Evolutionary conservation across 768 basidiomycete genomes (phyloP).

Genomic region (Psilocybe azurescens): DNA sequence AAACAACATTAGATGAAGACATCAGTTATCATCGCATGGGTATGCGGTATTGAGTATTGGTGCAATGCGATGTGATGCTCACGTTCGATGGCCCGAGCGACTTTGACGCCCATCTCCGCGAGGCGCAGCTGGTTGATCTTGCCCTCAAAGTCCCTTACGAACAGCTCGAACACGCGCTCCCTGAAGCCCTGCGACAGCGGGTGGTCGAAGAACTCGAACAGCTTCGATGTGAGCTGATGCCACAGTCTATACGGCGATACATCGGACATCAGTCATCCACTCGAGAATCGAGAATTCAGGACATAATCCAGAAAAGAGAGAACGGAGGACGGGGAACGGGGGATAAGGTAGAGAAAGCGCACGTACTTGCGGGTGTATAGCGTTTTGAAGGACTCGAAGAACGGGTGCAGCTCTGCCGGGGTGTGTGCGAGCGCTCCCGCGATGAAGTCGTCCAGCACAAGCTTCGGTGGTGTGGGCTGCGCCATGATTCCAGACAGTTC

Average conservation of each 20-base stretch:
- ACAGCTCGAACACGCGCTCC: slow-evolving; percentile 89
- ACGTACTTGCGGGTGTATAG: slow-evolving; percentile 81
- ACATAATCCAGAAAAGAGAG: too few relatives aligned
- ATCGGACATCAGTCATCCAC: too few relatives aligned
- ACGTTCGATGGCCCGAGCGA: slow-evolving; percentile 87
- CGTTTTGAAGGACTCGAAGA: slow-evolving; percentile 72
- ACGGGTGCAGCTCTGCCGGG: slow-evolving; percentile 73
- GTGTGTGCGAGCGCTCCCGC: slow-evolving; percentile 70
- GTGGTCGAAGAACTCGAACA: slow-evolving; percentile 85
- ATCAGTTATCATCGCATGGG: too few relatives aligned
- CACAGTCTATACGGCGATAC: too few relatives aligned
- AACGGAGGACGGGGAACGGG: too few relatives aligned
- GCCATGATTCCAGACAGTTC: too few relatives aligned
- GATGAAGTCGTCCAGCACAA: slow-evolving; percentile 79
- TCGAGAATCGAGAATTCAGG: too few relatives aligned
- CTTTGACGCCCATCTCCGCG: slow-evolving; percentile 89
- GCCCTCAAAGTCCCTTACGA: slow-evolving; percentile 87
- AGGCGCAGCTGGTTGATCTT: slow-evolving; percentile 89
- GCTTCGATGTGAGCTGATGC: slow-evolving; percentile 91
- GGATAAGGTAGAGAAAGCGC: too few relatives aligned
- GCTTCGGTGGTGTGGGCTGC: slow-evolving; percentile 47
- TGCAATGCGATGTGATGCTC: background rate
- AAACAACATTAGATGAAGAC: too few relatives aligned
- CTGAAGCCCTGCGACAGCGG: slow-evolving; percentile 78
- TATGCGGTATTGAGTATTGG: too few relatives aligned